Base-by-base conservation (phyloP, 2,329 filamentous ascomycete species). In the Elsinoe arachidis region DNA sequence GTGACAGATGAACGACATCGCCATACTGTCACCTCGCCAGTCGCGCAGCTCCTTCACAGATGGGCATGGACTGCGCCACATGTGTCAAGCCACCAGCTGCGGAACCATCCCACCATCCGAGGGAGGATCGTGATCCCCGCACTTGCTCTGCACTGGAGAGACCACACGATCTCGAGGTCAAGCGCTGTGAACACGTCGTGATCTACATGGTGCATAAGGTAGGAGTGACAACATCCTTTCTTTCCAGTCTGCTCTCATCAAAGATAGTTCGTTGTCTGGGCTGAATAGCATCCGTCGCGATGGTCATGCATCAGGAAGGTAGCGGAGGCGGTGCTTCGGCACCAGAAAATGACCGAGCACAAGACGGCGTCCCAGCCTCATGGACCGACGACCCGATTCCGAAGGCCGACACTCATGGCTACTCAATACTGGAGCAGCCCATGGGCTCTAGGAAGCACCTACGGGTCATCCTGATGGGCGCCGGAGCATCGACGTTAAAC, bases 401-500 rank as follows among this genome's bases (percentile, higher is more conserved):
- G 4, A 38, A 38, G 37, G 15, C 15, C 4, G 37, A 38, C 15
- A 15, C 37, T 14, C 15, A 38, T 15, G 37, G 37, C 12, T 38
- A 38, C 37, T 38, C 37, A 14, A 38, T 38, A 3, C 37, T 38
- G 12, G 37, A 38, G 37, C 37, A 38, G 9, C 37, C 37, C 12
- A 38, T 38, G 37, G 37, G 37, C 15, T 3, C 37, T 3, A 38
- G 10, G 37, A 38, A 38, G 37, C 14, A 55, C 38, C 37, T 38
- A 52, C 47, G 71, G 34, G 68, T 74, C 30, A 67, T 75, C 12
- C 61, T 74, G 4, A 73, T 76, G 69, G 73, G 73, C 5, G 73
- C 72, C 9, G 74, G 73, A 12, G 72, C 73, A 2, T 73, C 71
- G 0, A 68, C 71, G 0, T 56, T 76, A 19, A 72, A 74, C 63